Conservation (phyloP, 805 yeast genomes). For the Wickerhamiella nectarea region DNA sequence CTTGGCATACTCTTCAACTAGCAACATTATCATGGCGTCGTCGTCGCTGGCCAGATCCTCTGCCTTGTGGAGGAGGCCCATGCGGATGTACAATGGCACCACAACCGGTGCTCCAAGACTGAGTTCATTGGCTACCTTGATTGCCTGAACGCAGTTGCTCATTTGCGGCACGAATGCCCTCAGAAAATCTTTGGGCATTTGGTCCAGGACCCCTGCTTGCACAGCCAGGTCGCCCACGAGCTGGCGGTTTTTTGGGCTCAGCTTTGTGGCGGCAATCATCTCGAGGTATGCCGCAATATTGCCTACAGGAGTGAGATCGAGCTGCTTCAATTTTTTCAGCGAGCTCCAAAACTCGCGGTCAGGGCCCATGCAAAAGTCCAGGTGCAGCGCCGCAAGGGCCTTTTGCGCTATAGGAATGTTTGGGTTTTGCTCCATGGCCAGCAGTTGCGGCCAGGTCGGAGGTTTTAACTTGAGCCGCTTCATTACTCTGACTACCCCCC, state of each 20-base stretch:
- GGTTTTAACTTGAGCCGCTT: not conserved
- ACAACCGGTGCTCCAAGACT: not conserved
- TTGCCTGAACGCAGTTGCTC: not conserved
- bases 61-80: not conserved
- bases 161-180: not conserved
- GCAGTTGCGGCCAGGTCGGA: not conserved
- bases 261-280: not conserved
- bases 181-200: not conserved
- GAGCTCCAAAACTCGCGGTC: not conserved
- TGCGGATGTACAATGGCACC: not conserved
- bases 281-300: not conserved
- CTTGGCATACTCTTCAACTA: not conserved
- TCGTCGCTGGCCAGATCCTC: not conserved
- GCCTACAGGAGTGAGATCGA: not conserved
- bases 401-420: not conserved
- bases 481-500: not conserved
- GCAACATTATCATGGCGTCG: not conserved
- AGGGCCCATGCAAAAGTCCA: not conserved
- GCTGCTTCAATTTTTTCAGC: not conserved
- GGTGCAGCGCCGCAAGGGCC: not conserved
- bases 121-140: not conserved
- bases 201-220: not conserved
- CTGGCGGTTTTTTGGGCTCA: not conserved
- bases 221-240: not conserved
- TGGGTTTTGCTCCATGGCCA: not conserved